Base-by-base conservation (phyloP, 352 stramenopile genomes). In the Pythium biforme region DNA sequence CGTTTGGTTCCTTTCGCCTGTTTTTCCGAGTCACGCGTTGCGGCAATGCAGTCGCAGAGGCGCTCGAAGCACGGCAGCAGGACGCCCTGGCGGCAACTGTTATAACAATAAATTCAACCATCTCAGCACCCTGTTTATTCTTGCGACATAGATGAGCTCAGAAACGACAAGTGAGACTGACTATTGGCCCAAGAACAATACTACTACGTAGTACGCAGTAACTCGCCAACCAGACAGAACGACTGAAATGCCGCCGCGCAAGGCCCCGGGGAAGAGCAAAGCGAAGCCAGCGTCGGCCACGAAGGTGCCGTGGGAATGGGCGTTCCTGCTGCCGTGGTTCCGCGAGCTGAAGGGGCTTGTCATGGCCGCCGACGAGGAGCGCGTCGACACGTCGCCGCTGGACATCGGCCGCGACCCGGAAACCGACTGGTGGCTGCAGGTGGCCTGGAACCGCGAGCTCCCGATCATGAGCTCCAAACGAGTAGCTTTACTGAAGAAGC, bases 391-490 rank as follows among this genome's bases (percentile, higher is more conserved):
- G 47, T 53, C 47, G 47, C 47, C 47, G 2, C 22, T 53, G 6
- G 47, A 53, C 23, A 37, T 53, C 7, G 47, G 47, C 23, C 47
- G 47, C 20, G 47, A 53, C 15, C 47, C 41, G 4, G 27, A 53
- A 19, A 29, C 22, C 47, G 47, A 53, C 47, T 53, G 47, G 47
- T 37, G 47, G 47, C 23, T 53, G 10, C 10, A 22, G 7, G 9
- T 53, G 17, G 4, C 12, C 10, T 51, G 25, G 20, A 19, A 51
- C 22, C 6, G 6, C 14, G 39, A 11, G 39, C 39, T 45, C 5
- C 29, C 29, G 39, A 19, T 19, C 39, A 45, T 6, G 39, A 6
- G 5, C 5, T 10, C 29, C 29, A 34, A 34, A 10, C 29, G 29
- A 4, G 10, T 10, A 34, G 29, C 29, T 4, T 10, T 34, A 4